These are phyloP conservation scores for Salinomyces thailandicus DNA, from an alignment of 2,329 filamentous ascomycete species.

Conservation along the genomic window DNA sequence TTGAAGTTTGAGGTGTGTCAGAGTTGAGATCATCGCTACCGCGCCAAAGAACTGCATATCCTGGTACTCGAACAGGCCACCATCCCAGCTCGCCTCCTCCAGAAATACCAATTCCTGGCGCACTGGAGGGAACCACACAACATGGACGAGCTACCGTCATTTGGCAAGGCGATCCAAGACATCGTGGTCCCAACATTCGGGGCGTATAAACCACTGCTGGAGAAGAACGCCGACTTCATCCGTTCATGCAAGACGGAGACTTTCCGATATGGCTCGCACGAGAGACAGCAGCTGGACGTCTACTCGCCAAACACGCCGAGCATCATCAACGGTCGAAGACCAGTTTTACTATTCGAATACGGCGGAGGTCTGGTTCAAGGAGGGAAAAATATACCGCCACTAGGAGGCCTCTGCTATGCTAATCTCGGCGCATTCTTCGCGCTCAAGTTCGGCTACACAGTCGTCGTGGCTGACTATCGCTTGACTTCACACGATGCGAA, in stretches of 20 bases:
- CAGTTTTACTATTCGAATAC: constrained; percentile 24
- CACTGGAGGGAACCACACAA: too few relatives aligned
- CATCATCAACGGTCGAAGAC: constrained; percentile 12
- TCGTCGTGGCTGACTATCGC: constrained; percentile 32
- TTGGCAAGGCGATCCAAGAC: constrained; percentile 14
- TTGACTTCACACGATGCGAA: constrained; percentile 30
- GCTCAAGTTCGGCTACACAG: constrained; percentile 25
- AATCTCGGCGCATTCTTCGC: constrained; percentile 35
- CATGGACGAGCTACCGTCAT: constrained; percentile 21
- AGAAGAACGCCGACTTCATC: constrained; percentile 16
- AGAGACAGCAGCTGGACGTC: constrained; percentile 31
- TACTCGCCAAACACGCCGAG: constrained; percentile 22
- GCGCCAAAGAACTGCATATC: too few relatives aligned
- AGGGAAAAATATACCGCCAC: constrained; percentile 21
- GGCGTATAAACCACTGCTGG: constrained; percentile 14
- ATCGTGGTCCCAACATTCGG: constrained; percentile 17
- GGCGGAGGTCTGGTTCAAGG: constrained; percentile 28
- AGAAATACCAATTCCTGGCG: too few relatives aligned
- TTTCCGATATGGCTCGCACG: constrained; percentile 26
- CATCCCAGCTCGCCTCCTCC: too few relatives aligned
- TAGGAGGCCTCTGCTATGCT: constrained; percentile 23
- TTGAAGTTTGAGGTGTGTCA: too few relatives aligned
- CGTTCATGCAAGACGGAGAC: constrained; percentile 19
- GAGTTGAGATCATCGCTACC: too few relatives aligned
- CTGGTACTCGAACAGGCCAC: too few relatives aligned